Base-by-base conservation (phyloP, 2,329 filamentous ascomycete species). In the Aureobasidium melanogenum region DNA sequence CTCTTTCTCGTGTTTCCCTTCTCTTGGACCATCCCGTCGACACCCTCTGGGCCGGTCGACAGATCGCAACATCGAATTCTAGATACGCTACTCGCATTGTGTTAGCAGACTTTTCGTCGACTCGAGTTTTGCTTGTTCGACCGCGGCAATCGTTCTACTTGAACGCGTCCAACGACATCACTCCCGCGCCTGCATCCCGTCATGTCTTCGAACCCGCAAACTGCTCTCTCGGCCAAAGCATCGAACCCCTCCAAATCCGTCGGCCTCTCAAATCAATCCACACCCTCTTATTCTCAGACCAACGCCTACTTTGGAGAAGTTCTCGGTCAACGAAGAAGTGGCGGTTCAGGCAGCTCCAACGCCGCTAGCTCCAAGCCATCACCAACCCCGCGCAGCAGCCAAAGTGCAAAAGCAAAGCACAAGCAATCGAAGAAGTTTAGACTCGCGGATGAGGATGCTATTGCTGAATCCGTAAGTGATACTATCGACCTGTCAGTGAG, bases 391-490 rank as follows among this genome's bases (percentile, higher is more conserved):
- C 84, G 92, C 68, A 96, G 89, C 74, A 85, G 82, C 58, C 93
- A 97, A 76, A 79, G 78, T 47, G 80, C 82, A 58, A 88, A 88
- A 74, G 92, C 87, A 72, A 91, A 94, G 74, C 91, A 97, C 77
- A 91, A 90, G 72, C 85, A 84, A 65, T 88, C 91, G 70, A 87
- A 87, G 69, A 86, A 87, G 70, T 88, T 91, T 51, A 80, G 82
- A 62, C 78, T 88, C 67, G 82, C 88, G 72, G 86, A 92, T 78
- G 91, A 96, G 77, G 91, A 96, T 83, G 85, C 84, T 69, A 87
- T 95, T 83, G 91, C 86, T 66, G 91, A 97, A 78, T 80, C 82
- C 67, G 83, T 92, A 77, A 74, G 84, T 80, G 41, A 24, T 32
- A 12, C 24, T 17, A 44, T 32, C n/a, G 22, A 8, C 22, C 30